Evolutionary conservation across 495 filamentous ascomycete species (phyloP), one percentile per base, ranked within the genome.

Genomic region (Talaromyces trachyspermus): DNA sequence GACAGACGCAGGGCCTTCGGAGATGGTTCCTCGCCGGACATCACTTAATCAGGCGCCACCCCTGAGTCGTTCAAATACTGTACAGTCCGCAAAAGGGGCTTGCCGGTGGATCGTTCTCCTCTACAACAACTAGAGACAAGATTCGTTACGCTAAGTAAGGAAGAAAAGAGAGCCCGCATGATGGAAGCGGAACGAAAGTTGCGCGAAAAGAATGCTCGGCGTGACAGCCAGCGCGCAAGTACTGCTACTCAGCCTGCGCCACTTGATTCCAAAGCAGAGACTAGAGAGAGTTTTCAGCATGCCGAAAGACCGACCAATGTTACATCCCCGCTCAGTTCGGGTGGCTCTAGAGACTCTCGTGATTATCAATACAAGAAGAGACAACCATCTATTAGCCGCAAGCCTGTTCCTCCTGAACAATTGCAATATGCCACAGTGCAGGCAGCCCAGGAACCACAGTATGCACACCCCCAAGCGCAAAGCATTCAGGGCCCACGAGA

Each of bases 41-140:
- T 46, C 51, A 14, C 50, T 47, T 10, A 53, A 47, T 35, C 51
- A 61, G 15, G 42, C 30, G 17, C 56, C 57, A 5, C 53, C 56
- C 5, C 50, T 57, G 10, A 60, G 52, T 48, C 60, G 67, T 18
- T 67, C 66, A 8, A 66, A 63, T 40, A 72, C 67, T 1, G 53
- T 57, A 19, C 65, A 60, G 18, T 68, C 70, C 20, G 55, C 62
- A n/a, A 51, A 54, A 12, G 60, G 58, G 69, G 72, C 33, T 86
- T 80, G 67, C 85, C 88, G 44, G 75, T 79, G 18, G 84, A 89
- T 57, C 79, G 86, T 42, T 95, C 90, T 40, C 92, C 92, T 25
- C 69, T 98, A 18, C 92, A 97, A 61, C 89, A 82, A 62, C 79
- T 98, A 44, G 92, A 96, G 66, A 78, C 84, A 30, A 89, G 88